Base-by-base conservation (phyloP, 2,329 filamentous ascomycete species). In the Escovopsis sp. region DNA sequence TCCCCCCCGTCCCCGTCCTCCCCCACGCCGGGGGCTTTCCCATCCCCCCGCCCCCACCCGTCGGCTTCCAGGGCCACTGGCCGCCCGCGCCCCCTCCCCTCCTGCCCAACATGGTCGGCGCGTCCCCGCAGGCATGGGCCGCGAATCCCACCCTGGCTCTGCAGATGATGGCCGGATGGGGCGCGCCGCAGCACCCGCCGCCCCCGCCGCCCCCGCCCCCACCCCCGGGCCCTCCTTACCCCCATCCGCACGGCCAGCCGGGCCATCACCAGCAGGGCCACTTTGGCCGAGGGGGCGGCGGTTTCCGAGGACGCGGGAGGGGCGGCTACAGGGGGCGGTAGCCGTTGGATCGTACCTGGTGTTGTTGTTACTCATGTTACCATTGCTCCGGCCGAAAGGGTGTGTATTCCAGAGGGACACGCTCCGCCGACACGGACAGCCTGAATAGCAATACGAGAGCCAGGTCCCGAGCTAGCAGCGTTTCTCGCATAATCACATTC, bases 61-160 rank as follows among this genome's bases (percentile, higher is more conserved):
- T 50, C 12, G 62, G 62, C 5, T 67, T 63, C 41, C 56, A 59
- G 39, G 65, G 64, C 3, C 57, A 59, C 10, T 69, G 67, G 65
- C 65, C 64, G 6, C 58, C 56, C 2, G 58, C 57, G 0, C 60
- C 57, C 1, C 55, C 56, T n/a, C 57, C 53, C 36, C 54, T 49
- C 11, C 48, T 45, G 5, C 47, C 48, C 6, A 34, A 51, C 19
- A 46, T 54, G 47, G 40, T 18, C 36, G 43, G 46, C 6, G 46
- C 43, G 23, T 40, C 41, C 42, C 43, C 50, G 28, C 48, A 51
- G 41, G 49, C 43, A 38, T 61, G 58, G 59, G 54, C 51, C 7
- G 49, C 52, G 4, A 53, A 59, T 35, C 49, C 54, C 18, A 45
- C 49, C 23, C 51, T 57, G 45, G 46, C 51, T 37, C 42, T 49